These are phyloP conservation scores for Liriodendron chinense DNA, from an alignment of 164 flowering plant species.

Conservation along the genomic window DNA sequence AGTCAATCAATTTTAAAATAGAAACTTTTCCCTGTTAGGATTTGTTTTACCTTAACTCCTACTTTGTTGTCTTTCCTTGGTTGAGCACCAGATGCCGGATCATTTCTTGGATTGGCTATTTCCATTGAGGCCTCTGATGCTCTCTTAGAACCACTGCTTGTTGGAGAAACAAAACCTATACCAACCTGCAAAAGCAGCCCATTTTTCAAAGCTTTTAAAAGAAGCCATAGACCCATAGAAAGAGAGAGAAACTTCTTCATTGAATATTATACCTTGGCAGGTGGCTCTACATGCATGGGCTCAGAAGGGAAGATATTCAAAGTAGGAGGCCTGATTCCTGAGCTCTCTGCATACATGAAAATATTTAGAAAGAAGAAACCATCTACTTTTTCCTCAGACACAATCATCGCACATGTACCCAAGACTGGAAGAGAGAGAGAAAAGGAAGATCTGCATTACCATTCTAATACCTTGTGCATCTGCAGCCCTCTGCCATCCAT, in stretches of 20 bases:
- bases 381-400: conserved; percentile 6
- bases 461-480: conserved; percentile 35
- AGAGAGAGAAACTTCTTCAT: not conserved
- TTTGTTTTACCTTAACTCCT: conserved; percentile 1
- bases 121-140: conserved; percentile 75
- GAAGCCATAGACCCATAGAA: not conserved
- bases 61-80: conserved; percentile 68
- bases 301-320: conserved; percentile 97
- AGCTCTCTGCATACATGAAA: conserved; percentile 44
- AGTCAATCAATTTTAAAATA: not conserved
- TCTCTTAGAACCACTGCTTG: conserved; percentile 54
- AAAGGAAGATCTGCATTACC: conserved; percentile 10
- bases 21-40: not conserved
- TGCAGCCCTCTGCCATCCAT: conserved; percentile 18
- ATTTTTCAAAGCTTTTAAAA: not conserved
- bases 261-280: conserved; percentile 34
- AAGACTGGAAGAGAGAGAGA: conserved; percentile 10
- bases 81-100: conserved; percentile 36
- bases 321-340: conserved; percentile 88
- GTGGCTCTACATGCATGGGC: conserved; percentile 96
- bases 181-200: conserved; percentile 33
- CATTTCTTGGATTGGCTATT: conserved; percentile 54
- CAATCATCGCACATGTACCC: conserved; percentile 14
- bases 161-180: conserved; percentile 42
- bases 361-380: not conserved